phyloP scores from a whole-genome alignment of 2,329 filamentous ascomycete species.

The Leptographium flavum region DNA sequence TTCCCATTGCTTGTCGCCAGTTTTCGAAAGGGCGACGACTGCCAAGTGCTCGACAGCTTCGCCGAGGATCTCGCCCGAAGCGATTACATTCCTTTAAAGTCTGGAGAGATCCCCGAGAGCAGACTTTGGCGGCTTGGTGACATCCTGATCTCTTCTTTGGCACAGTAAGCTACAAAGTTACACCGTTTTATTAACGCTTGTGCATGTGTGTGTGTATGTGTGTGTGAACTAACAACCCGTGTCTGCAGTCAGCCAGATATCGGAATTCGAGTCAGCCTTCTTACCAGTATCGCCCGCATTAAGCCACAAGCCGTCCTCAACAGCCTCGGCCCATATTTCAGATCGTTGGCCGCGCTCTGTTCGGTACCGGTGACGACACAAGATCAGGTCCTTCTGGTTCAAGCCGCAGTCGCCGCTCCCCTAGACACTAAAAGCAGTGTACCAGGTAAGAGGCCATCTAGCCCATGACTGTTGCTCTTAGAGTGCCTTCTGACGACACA shows the following conservation, averaged over 20 bases:
- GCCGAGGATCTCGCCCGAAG: conserved; percentile 25
- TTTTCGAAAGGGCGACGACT: conserved; percentile 34
- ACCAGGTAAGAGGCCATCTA: background rate
- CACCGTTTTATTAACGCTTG: background rate
- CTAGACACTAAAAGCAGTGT: background rate
- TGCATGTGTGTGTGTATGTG: background rate
- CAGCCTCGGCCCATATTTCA: conserved; percentile 11
- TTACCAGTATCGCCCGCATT: conserved; percentile 9
- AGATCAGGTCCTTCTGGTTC: conserved; percentile 5
- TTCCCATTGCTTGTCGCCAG: conserved; percentile 34
- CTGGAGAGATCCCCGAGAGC: conserved; percentile 15
- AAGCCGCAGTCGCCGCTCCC: conserved; percentile 10
- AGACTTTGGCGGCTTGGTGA: conserved; percentile 21
- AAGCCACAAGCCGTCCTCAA: conserved; percentile 8
- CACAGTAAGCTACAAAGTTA: conserved; percentile 11
- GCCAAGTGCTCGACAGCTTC: conserved; percentile 31
- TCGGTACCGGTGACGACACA: conserved; percentile 2
- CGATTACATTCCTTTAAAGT: conserved; percentile 22
- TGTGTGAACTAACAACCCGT: too few relatives aligned
- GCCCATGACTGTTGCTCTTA: too few relatives aligned
- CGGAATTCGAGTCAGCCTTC: conserved; percentile 1
- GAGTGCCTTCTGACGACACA: background rate
- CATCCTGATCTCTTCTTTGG: conserved; percentile 22
- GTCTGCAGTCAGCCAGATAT: background rate
- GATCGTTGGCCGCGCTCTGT: conserved; percentile 7